Conservation (phyloP, 140 eudicot species). For the Ambrosia hybrid region DNA sequence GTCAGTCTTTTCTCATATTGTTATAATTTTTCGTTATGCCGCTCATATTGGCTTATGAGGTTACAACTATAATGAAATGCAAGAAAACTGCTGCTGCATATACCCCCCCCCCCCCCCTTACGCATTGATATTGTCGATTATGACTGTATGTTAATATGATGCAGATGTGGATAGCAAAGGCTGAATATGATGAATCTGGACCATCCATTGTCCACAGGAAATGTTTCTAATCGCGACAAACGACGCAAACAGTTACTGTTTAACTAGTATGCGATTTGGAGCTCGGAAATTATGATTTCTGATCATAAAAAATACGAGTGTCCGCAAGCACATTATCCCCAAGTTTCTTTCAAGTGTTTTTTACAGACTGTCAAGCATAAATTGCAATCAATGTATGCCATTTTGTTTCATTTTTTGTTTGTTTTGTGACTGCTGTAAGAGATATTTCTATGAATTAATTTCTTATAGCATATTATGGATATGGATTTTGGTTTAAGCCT, state of each 20-base stretch:
- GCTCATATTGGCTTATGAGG: no score
- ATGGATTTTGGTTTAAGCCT: neutral
- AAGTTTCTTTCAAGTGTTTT: slow-evolving; percentile 18
- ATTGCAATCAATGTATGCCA: slow-evolving; percentile 34
- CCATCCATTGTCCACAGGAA: slow-evolving; percentile 57
- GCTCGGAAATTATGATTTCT: slow-evolving; percentile 8
- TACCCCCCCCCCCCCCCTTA: neutral
- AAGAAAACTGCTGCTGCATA: neutral
- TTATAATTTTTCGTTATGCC: no score
- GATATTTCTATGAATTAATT: slow-evolving; percentile 34
- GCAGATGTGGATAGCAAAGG: slow-evolving; percentile 56
- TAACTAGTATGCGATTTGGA: slow-evolving; percentile 32
- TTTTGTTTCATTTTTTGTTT: neutral
- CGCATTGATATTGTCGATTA: neutral
- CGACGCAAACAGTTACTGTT: slow-evolving; percentile 26
- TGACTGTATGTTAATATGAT: neutral
- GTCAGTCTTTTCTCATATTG: slow-evolving; percentile 16
- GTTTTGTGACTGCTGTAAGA: slow-evolving; percentile 5
- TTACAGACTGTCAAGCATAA: slow-evolving; percentile 35
- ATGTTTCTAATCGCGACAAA: slow-evolving; percentile 36
- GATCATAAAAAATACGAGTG: slow-evolving; percentile 18
- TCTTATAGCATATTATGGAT: slow-evolving; percentile 23
- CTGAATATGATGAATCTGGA: slow-evolving; percentile 49
- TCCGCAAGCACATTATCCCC: slow-evolving; percentile 30
- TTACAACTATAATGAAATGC: no score